Evolutionary conservation across 1,284 basidiomycete species (phyloP), one percentile per base, ranked within the genome.

Genomic region (Trametes pubescens): DNA sequence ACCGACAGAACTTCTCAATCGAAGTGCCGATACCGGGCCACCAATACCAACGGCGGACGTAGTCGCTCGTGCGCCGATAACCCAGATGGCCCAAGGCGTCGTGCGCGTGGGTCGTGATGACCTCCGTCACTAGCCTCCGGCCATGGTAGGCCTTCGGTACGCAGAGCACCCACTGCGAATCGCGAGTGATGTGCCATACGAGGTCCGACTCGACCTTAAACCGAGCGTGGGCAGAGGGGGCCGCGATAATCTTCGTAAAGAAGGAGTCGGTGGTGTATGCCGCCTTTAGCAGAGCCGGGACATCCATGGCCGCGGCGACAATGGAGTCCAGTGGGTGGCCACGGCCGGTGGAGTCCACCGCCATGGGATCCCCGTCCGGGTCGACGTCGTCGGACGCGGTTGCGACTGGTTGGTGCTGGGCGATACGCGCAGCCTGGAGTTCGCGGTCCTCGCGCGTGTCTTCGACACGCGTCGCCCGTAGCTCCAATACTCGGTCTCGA

Each of bases 31-130:
- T 67, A 4, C 40, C 51, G 0, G 74, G 74, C 78, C 78, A 80
- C 78, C 78, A 80, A 54, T 71, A 77, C 69, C 69, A 76, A 26
- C 40, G 24, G 7, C 54, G 58, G 16, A 67, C 6, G 55, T 77
- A 77, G 4, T 73, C 72, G 0, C 59, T 53, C 0, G 76, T 77
- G 14, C 71, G 65, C 32, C 69, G 63, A 0, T 57, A 0, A 0
- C 75, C 75, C 13, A 70, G 65, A 55, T 79, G 77, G 0, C 75
- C 74, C 2, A 78, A 14, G 0, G 65, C 54, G 0, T 18, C 6
- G 57, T 78, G 76, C 0, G 72, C 75, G 16, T 72, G 64, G 13
- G 67, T 61, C 1, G 77, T 62, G 4, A 76, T 58, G 0, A 72
- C 47, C 43, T 74, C 24, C 24, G 24, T 3, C 9, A 48, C 24